Conservation (phyloP, 768 basidiomycete species). For the Mycena indigotica region DNA sequence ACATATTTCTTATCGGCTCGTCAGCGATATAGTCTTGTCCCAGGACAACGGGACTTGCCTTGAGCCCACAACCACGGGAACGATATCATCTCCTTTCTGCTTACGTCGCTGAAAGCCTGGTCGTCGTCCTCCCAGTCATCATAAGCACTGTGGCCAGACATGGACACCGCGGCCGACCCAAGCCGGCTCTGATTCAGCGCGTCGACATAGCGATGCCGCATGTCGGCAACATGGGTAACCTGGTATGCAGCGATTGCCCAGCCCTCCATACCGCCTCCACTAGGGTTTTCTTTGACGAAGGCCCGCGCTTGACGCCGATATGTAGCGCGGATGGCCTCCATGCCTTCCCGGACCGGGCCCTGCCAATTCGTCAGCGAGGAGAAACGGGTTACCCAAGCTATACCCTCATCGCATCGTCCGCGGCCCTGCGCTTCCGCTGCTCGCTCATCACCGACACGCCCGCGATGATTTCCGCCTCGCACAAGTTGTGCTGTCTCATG, state of each 20-base stretch:
- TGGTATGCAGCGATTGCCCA: slow-evolving; percentile 23
- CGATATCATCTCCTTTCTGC: slow-evolving; percentile 11
- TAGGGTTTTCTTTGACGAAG: slow-evolving; percentile 19
- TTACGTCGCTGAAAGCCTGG: slow-evolving; percentile 12
- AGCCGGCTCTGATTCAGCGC: slow-evolving; percentile 18
- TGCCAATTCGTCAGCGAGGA: neutral
- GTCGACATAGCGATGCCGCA: slow-evolving; percentile 12
- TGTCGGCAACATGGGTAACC: slow-evolving; percentile 7
- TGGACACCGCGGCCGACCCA: slow-evolving; percentile 12
- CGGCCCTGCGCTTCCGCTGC: slow-evolving; percentile 11
- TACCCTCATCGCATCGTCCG: slow-evolving; percentile 20
- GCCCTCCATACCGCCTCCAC: neutral
- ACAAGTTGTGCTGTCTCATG: slow-evolving; percentile 18
- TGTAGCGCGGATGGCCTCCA: neutral
- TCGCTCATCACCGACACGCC: slow-evolving; percentile 20
- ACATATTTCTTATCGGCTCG: neutral
- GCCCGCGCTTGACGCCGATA: slow-evolving; percentile 10
- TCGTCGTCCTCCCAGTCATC: slow-evolving; percentile 13
- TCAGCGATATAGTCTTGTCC: neutral
- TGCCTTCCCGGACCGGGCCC: slow-evolving; percentile 22
- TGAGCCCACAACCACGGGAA: slow-evolving; percentile 24
- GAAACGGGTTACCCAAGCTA: neutral
- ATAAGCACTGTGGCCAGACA: slow-evolving; percentile 3
- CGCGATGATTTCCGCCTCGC: slow-evolving; percentile 20
- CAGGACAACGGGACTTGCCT: slow-evolving; percentile 8